Conservation (phyloP, 2,329 filamentous ascomycete species). For the Arthrobotrys entomopaga region DNA sequence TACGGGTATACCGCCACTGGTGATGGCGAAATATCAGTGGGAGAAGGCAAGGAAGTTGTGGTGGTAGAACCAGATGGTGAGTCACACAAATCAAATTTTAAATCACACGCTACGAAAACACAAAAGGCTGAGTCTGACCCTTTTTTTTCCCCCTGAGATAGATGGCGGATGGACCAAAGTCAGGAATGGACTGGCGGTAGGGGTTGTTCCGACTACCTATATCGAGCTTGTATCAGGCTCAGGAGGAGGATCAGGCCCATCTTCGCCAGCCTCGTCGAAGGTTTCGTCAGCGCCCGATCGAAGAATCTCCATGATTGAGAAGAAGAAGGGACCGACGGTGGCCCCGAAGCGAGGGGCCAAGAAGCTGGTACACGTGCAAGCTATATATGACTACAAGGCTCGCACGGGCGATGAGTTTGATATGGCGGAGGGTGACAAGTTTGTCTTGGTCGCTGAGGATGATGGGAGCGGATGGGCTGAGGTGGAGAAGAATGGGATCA, state of each 20-base stretch:
- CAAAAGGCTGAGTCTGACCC: no score
- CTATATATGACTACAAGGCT: conserved; percentile 89
- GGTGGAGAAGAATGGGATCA: conserved; percentile 88
- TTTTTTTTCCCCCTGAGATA: background rate
- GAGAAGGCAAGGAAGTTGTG: conserved; percentile 79
- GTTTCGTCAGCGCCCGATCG: conserved; percentile 61
- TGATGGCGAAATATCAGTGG: conserved; percentile 81
- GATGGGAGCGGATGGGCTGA: conserved; percentile 95
- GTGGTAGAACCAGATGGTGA: conserved; percentile 89
- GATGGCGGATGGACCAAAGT: conserved; percentile 83
- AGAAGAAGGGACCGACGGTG: conserved; percentile 91
- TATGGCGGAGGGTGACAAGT: conserved; percentile 89
- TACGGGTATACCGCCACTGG: conserved; percentile 84
- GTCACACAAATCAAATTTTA: conserved; percentile 60
- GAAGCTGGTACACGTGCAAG: conserved; percentile 92
- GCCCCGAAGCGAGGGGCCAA: conserved; percentile 90
- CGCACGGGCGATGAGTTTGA: conserved; percentile 86
- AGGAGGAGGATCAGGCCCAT: no score
- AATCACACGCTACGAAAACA: no score
- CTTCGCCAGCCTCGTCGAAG: conserved; percentile 61
- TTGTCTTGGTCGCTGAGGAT: conserved; percentile 88
- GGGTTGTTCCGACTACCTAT: conserved; percentile 87
- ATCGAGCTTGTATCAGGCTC: conserved; percentile 70
- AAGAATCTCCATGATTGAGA: conserved; percentile 62
- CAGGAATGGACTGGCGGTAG: conserved; percentile 77